Evolutionary conservation across 176 grass and related monocot species (phyloP).

Genomic region (Musa schizocarpa): DNA sequence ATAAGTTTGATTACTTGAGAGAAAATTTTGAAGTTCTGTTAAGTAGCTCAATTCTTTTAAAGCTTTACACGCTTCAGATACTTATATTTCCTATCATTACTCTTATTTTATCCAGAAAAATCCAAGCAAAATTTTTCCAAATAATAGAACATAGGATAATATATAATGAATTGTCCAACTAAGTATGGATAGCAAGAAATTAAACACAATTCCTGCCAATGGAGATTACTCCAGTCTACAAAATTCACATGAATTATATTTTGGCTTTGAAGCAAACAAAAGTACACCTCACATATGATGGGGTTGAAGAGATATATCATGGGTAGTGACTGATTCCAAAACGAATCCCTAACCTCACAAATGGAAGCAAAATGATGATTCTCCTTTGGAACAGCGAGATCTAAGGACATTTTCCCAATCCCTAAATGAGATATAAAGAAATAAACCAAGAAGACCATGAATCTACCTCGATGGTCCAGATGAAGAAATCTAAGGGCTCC

Average conservation of each 20-base stretch:
- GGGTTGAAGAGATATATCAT: not conserved
- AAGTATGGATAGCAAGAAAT: not conserved
- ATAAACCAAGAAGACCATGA: not conserved
- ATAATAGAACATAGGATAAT: not conserved
- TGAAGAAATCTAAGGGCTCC: constrained; percentile 95
- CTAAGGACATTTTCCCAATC: not conserved
- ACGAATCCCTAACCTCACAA: not conserved
- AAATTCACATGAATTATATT: not conserved
- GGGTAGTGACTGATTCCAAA: not conserved
- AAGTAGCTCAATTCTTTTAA: not conserved
- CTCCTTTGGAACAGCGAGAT: not conserved
- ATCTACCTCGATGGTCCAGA: constrained; percentile 76
- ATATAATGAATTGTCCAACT: not conserved
- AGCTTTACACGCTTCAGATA: not conserved
- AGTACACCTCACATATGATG: not conserved
- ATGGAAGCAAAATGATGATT: not conserved
- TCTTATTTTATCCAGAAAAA: not conserved
- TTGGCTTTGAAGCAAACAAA: not conserved
- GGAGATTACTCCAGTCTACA: not conserved
- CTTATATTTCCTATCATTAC: not conserved
- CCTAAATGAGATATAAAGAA: not conserved
- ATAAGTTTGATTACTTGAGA: no score
- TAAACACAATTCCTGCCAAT: not conserved
- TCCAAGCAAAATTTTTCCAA: not conserved
- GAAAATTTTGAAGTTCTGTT: no score